These are phyloP conservation scores for Vaucheria bursata DNA, from an alignment of 352 stramenopile genomes.

Conservation along the genomic window DNA sequence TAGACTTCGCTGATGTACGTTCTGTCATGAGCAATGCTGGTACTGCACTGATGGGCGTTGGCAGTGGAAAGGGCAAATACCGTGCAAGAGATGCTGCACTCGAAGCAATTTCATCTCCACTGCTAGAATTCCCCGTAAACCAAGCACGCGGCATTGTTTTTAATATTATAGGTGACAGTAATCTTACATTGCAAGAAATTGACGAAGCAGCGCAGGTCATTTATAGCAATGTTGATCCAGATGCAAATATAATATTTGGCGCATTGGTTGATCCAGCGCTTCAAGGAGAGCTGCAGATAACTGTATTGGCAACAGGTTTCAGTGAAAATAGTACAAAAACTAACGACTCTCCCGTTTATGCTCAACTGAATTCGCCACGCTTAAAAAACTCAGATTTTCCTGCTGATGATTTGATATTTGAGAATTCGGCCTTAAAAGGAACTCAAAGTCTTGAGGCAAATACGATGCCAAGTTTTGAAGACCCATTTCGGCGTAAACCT, in stretches of 20 bases:
- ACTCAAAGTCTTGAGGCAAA: too few species aligned
- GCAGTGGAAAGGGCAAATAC: conserved; percentile 53
- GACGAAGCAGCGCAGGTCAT: conserved; percentile 54
- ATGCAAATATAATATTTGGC: conserved; percentile 74
- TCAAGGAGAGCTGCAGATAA: conserved; percentile 47
- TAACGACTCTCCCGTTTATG: neutral
- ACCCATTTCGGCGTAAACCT: too few species aligned
- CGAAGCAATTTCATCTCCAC: conserved; percentile 83
- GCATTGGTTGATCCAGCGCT: conserved; percentile 57
- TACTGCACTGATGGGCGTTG: conserved; percentile 53
- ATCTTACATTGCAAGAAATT: conserved; percentile 84
- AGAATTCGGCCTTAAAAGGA: too few species aligned
- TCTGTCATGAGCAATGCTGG: conserved; percentile 87
- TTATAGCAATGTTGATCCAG: conserved; percentile 63
- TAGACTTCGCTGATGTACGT: conserved; percentile 94
- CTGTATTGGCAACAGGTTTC: conserved; percentile 46
- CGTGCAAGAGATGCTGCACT: conserved; percentile 73
- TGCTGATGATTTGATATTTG: too few species aligned
- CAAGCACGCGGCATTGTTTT: conserved; percentile 70
- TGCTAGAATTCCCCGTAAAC: conserved; percentile 82
- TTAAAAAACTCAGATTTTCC: conserved; percentile 28
- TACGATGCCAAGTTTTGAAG: too few species aligned
- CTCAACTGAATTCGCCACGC: neutral
- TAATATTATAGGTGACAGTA: conserved; percentile 81
- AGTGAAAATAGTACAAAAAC: conserved; percentile 13